These are phyloP conservation scores for Biscutella laevigata DNA, from an alignment of 441 rosid genomes.

Conservation along the genomic window DNA sequence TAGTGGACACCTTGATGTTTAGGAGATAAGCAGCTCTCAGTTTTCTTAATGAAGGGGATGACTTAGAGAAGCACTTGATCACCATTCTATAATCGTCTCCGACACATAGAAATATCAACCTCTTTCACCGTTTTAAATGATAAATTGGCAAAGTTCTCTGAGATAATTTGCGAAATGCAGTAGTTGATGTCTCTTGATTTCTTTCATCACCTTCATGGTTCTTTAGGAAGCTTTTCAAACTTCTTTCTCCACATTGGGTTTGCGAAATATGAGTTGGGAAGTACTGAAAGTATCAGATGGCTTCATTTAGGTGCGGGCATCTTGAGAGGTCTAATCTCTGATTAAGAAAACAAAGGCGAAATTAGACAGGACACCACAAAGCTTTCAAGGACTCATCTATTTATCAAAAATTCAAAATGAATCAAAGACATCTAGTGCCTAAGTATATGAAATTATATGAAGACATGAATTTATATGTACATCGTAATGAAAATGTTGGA, in stretches of 20 bases:
- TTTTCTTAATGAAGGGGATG: constrained; percentile 61
- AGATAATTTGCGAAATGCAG: too few relatives aligned
- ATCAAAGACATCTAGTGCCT: neutral
- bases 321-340: constrained; percentile 68
- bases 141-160: constrained; percentile 26
- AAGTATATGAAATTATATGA: neutral
- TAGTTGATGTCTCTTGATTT: constrained; percentile 26
- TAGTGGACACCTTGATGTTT: constrained; percentile 37
- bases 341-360: constrained; percentile 17
- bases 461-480: neutral
- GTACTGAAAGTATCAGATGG: constrained; percentile 44
- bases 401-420: neutral
- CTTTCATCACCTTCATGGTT: constrained; percentile 27
- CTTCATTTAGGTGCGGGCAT: constrained; percentile 53
- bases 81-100: constrained; percentile 39
- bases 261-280: constrained; percentile 30
- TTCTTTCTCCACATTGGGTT: constrained; percentile 29
- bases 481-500: neutral
- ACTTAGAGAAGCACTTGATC: constrained; percentile 46
- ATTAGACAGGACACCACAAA: constrained; percentile 1
- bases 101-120: constrained; percentile 67
- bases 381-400: constrained; percentile 1
- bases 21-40: constrained; percentile 65
- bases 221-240: constrained; percentile 22
- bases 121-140: constrained; percentile 47